phyloP scores from a whole-genome alignment of 2,329 filamentous ascomycete species.

The Dendryphion nanum region DNA sequence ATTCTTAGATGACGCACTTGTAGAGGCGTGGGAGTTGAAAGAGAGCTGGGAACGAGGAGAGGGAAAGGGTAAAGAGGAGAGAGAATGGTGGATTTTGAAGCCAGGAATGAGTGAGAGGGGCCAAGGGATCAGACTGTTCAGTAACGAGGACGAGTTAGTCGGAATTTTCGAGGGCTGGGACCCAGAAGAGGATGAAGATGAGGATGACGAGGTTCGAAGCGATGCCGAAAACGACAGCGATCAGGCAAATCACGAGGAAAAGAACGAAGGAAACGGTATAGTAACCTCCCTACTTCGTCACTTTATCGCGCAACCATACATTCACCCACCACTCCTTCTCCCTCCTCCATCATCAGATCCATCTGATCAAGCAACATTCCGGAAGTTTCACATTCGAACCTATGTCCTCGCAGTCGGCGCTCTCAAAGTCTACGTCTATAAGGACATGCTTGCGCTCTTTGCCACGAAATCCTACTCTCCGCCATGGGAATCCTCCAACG shows the following conservation, averaged over 20 bases:
- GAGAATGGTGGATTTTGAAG: constrained; percentile 97
- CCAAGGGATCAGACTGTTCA: constrained; percentile 89
- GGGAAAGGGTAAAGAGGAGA: constrained; percentile 35
- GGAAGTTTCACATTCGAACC: constrained; percentile 93
- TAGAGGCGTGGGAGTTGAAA: constrained; percentile 84
- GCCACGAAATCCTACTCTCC: constrained; percentile 70
- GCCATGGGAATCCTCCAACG: constrained; percentile 51
- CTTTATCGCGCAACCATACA: constrained; percentile 94
- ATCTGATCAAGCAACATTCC: constrained; percentile 33
- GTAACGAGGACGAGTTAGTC: constrained; percentile 78
- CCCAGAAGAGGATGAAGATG: constrained; percentile 62
- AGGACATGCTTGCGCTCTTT: constrained; percentile 89
- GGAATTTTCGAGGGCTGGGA: constrained; percentile 93
- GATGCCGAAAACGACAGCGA: constrained; percentile 35
- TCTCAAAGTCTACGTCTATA: constrained; percentile 82
- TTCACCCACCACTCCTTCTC: constrained; percentile 80
- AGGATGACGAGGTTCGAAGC: constrained; percentile 26
- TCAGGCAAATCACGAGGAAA: constrained; percentile 33
- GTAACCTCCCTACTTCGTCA: constrained; percentile 89
- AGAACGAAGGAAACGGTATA: constrained; percentile 53
- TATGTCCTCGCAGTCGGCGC: constrained; percentile 83
- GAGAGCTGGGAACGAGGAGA: constrained; percentile 68
- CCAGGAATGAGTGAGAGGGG: constrained; percentile 96
- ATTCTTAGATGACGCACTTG: constrained; percentile 88
- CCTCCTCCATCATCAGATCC: constrained; percentile 32